Evolutionary conservation across 768 basidiomycete species (phyloP), one percentile per base, ranked within the genome.

Genomic region (Suillus ampliporus): DNA sequence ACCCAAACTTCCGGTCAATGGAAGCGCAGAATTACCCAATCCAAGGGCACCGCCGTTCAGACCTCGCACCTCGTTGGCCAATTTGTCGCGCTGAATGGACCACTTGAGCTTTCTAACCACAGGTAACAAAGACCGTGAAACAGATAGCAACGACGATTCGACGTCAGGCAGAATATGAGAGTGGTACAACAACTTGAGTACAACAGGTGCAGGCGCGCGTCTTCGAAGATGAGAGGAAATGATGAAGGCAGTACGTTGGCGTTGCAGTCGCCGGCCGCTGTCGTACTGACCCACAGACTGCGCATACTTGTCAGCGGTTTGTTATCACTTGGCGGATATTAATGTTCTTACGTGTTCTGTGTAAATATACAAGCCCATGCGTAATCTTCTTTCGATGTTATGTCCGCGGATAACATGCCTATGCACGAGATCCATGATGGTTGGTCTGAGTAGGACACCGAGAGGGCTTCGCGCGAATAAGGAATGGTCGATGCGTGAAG

Each of bases 201-300:
- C 71, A 61, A 65, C 70, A 4, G 78, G 76, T 23, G 72, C 72
- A 41, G 74, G 72, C 44, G 77, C 67, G 64, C 86, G 84, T 47
- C 79, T 77, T 60, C 82, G 81, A 43, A 91, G 80, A 63, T 88
- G 82, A 26, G 79, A 72, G 21, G 86, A 82, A 41, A 92, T 68
- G 8, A 87, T 68, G 60, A 82, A 72, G 50, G 83, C 77, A 23
- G 85, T 84, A 44, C 85, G 84, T 54, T 77, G 78, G 44, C 86
- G 86, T 59, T 84, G 80, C 21, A 92, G 76, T 21, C 78, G 76
- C 58, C 82, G 72, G 5, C 84, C 81, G 46, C 76, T 84, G 74
- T 90, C 87, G 64, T 91, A 92, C 71, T 90, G 89, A 10, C 78
- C 72, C 43, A 87, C 86, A 57, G 88, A 88, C 90, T 91, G 71